A percentile compares a stretch with the other conserved stretches of the same genome.
phyloP scores from a whole-genome alignment of 2,329 filamentous ascomycete genomes.

The Paecilomyces niveus region DNA sequence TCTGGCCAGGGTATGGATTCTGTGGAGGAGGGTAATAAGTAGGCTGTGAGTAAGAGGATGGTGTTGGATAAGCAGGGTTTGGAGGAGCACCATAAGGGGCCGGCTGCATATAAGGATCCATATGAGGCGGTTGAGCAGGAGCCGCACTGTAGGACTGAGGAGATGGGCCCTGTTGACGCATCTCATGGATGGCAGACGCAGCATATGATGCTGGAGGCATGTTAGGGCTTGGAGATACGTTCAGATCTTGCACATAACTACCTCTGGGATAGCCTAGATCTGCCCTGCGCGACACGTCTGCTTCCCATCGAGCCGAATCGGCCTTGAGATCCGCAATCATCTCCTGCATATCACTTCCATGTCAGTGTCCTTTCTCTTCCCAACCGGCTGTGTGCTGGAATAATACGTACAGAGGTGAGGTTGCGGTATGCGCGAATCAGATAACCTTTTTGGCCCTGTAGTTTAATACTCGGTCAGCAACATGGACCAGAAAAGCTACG shows the following conservation, averaged over 20 bases:
- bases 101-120: conserved; percentile 27
- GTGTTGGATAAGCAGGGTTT: conserved; percentile 27
- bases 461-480: conserved; percentile 31
- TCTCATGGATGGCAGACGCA: conserved; percentile 30
- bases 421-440: conserved; percentile 75
- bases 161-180: conserved; percentile 30
- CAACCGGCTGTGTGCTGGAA: background rate
- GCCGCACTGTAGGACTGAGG: conserved; percentile 28
- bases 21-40: conserved; percentile 9
- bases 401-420: conserved; percentile 60
- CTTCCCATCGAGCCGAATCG: conserved; percentile 47
- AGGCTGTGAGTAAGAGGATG: conserved; percentile 7
- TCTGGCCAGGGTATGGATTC: conserved; percentile 25
- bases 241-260: conserved; percentile 34
- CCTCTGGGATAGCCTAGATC: conserved; percentile 35
- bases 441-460: conserved; percentile 61
- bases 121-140: conserved; percentile 23
- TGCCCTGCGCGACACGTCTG: conserved; percentile 32
- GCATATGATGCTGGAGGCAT: conserved; percentile 29
- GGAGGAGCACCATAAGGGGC: conserved; percentile 22
- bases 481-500: conserved; percentile 3
- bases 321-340: conserved; percentile 50
- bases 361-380: conserved; percentile 15
- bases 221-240: conserved; percentile 31
- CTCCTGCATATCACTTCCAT: conserved; percentile 30